Conservation (phyloP, 2,329 filamentous ascomycete genomes). For the Salinomyces thailandicus region DNA sequence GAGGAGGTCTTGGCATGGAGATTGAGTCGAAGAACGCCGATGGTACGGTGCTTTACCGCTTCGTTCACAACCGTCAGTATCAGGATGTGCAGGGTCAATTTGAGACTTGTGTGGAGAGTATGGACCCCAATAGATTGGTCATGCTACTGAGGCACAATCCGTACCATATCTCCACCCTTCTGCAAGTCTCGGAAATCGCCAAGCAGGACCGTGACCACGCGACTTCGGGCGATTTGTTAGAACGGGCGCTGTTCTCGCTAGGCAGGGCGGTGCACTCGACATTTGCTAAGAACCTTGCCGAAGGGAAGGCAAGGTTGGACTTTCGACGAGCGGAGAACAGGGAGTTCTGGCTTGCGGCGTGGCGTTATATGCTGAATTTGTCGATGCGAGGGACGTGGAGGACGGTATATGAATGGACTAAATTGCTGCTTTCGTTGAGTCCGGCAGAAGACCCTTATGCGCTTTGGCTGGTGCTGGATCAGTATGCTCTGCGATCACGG, state of each 20-base stretch:
- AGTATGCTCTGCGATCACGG: slow-evolving; percentile 69
- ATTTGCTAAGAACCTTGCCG: slow-evolving; percentile 64
- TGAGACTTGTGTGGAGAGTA: slow-evolving; percentile 64
- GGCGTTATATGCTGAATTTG: slow-evolving; percentile 77
- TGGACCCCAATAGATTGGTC: slow-evolving; percentile 77
- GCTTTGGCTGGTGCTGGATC: slow-evolving; percentile 69
- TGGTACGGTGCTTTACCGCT: slow-evolving; percentile 62
- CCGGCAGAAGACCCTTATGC: slow-evolving; percentile 69
- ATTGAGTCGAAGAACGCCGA: slow-evolving; percentile 45
- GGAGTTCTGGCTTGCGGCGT: slow-evolving; percentile 83
- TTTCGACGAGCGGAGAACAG: slow-evolving; percentile 78
- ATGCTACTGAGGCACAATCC: slow-evolving; percentile 63
- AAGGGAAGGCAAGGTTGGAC: slow-evolving; percentile 69
- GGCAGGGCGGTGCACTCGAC: slow-evolving; percentile 78
- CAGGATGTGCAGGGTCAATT: slow-evolving; percentile 66
- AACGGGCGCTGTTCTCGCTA: slow-evolving; percentile 85
- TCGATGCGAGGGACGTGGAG: slow-evolving; percentile 86
- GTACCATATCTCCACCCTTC: slow-evolving; percentile 86
- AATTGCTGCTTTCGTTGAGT: slow-evolving; percentile 66
- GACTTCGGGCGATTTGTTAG: slow-evolving; percentile 74
- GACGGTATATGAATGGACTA: slow-evolving; percentile 89
- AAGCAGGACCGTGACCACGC: slow-evolving; percentile 85
- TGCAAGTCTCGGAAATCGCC: slow-evolving; percentile 85
- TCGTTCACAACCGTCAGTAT: slow-evolving; percentile 65
- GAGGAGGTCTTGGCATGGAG: slow-evolving; percentile 77